Evolutionary conservation across 495 filamentous ascomycete genomes (phyloP).

Genomic region (Hypoxylon rickii): DNA sequence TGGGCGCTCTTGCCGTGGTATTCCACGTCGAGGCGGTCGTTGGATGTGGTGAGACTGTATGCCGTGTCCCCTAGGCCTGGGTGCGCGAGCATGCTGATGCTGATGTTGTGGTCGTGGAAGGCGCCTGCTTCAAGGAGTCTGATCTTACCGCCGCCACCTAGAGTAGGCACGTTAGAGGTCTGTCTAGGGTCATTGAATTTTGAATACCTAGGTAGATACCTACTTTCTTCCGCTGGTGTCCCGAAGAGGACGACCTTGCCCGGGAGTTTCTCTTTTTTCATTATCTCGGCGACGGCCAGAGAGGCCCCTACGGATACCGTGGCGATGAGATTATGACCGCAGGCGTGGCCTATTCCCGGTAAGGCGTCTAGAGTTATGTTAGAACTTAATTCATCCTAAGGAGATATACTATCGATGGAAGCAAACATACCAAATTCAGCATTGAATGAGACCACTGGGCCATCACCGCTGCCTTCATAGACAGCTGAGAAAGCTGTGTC

Average conservation of each 20-base stretch:
- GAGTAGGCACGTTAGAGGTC: too few species aligned
- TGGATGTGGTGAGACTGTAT: constrained; percentile 56
- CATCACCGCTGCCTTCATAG: too few species aligned
- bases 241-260: constrained; percentile 64
- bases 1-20: constrained; percentile 57
- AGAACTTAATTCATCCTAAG: too few species aligned
- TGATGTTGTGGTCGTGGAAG: constrained; percentile 47
- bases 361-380: too few species aligned
- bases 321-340: constrained; percentile 72
- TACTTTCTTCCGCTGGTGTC: constrained; percentile 76
- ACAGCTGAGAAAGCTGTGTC: too few species aligned
- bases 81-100: constrained; percentile 60
- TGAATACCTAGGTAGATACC: too few species aligned
- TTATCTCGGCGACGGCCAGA: constrained; percentile 56
- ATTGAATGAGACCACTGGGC: too few species aligned
- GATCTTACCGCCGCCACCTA: constrained; percentile 55
- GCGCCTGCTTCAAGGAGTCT: constrained; percentile 55
- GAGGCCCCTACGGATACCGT: constrained; percentile 63
- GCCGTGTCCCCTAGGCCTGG: constrained; percentile 51
- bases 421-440: constrained; percentile 55
- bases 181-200: too few species aligned
- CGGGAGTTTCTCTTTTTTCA: constrained; percentile 53
- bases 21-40: constrained; percentile 52
- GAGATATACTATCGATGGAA: constrained; percentile 58
- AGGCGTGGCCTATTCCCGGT: constrained; percentile 50